Evolutionary conservation across 2,329 filamentous ascomycete species (phyloP).

Genomic region (Trichoderma sp.): DNA sequence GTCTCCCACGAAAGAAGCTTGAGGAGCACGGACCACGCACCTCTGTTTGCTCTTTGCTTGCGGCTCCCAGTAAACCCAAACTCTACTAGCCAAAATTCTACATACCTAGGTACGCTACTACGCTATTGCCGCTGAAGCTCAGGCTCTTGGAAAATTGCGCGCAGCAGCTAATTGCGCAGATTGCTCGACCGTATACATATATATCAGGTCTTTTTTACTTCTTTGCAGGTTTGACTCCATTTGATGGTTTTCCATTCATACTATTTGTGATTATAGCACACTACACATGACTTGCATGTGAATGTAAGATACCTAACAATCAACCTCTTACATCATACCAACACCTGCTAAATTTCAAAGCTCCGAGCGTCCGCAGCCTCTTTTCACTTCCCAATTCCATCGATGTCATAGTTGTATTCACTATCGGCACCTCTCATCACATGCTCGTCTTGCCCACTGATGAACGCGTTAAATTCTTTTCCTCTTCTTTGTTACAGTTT

Average conservation of each 20-base stretch:
- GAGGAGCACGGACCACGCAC: slow-evolving; percentile 27
- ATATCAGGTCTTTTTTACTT: not conserved
- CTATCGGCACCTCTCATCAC: not conserved
- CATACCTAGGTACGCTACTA: too few species aligned
- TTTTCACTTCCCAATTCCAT: not conserved
- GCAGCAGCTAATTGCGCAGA: too few species aligned
- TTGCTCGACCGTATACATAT: too few species aligned
- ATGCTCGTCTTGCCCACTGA: not conserved
- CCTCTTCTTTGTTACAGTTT: not conserved
- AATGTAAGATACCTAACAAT: not conserved
- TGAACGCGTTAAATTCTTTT: not conserved
- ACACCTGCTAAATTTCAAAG: not conserved
- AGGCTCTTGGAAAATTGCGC: too few species aligned
- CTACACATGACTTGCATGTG: not conserved
- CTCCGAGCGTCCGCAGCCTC: not conserved
- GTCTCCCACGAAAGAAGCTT: slow-evolving; percentile 26
- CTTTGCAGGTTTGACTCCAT: not conserved
- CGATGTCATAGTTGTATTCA: not conserved
- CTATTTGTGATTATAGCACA: not conserved
- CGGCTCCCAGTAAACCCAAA: slow-evolving; percentile 3
- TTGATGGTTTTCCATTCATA: not conserved
- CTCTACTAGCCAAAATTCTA: not conserved
- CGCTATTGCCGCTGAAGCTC: too few species aligned
- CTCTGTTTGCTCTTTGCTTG: not conserved
- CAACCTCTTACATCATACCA: not conserved